Base-by-base conservation (phyloP, 306 rosid genomes). In the Cicer cuneatum region DNA sequence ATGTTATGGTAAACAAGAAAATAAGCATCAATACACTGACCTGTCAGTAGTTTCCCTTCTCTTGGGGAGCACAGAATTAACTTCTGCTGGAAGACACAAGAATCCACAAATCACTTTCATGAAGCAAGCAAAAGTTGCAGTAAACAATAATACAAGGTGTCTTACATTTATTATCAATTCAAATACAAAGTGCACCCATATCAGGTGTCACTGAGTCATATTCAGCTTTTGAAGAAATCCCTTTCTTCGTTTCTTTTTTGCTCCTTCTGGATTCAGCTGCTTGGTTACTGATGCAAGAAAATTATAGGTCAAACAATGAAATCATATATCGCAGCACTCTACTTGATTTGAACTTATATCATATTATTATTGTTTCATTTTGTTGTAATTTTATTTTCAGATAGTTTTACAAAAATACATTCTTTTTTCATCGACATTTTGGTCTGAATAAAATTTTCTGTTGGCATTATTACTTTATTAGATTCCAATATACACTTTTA, bases 171-270 rank as follows among this genome's bases (percentile, higher is more conserved):
- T 43, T 59, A 72, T 72, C 69, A 81, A 62, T 40, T 91, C 87
- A 89, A 81, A 91, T 91, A 72, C 94, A 87, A 80, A 89, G 97
- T 38, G 97, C 94, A 40, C 95, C 95, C 95, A 91, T 73, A 84
- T 91, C 94, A 35, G 82, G 92, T 33, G 86, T 83, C 77, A 59
- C 81, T 41, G 80, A 88, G 66, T 82, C 89, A 65, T 81, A 62
- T 75, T 69, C 80, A 51, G 63, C 78, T 71, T 79, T 87, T 19
- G 78, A 70, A 51, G 77, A 73, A 59, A 74, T 81, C 63, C 83
- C 85, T 82, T 84, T 89, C 66, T 80, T 85, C 72, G 82, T 85
- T 60, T 84, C 92, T 72, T 72, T 89, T 64, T 62, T 89, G 43
- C 85, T 63, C 84, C 72, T 86, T 81, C 73, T 86, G n/a, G 87